Conservation (phyloP, 2,329 filamentous ascomycete genomes). For the Alternaria gaisen region DNA sequence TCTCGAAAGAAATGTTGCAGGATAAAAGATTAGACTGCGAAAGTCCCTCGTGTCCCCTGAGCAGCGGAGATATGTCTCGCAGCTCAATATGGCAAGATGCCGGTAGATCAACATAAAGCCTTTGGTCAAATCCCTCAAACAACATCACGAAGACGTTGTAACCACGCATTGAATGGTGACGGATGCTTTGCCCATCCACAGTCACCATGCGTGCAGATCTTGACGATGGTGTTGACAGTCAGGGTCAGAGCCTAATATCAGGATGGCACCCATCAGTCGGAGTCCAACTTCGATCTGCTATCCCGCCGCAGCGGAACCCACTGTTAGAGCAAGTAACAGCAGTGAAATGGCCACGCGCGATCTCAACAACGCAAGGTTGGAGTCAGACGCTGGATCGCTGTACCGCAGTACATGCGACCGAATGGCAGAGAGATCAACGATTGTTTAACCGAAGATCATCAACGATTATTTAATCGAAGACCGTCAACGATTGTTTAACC, state of each 20-base stretch:
- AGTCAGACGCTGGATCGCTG: not conserved
- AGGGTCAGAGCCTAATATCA: not conserved
- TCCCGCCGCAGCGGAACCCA: not conserved
- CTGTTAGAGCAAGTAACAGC: not conserved
- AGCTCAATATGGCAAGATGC: not conserved
- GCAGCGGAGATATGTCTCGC: slow-evolving; percentile 19
- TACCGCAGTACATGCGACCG: not conserved
- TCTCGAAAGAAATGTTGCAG: not conserved
- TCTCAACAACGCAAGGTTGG: not conserved
- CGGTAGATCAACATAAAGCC: not conserved
- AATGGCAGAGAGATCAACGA: not conserved
- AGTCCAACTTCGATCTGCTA: not conserved
- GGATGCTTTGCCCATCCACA: not conserved
- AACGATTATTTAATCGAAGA: no score
- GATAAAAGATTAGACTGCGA: not conserved
- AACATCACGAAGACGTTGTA: no score
- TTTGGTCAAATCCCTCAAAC: not conserved
- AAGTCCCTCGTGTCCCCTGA: not conserved
- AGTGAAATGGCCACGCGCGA: not conserved
- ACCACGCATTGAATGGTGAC: not conserved
- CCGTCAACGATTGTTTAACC: no score
- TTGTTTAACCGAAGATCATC: no score
- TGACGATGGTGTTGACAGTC: not conserved
- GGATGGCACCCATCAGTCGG: not conserved
- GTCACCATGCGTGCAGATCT: not conserved